Evolutionary conservation across 345 rosid species (phyloP).

Genomic region (Eucalyptus cladocalyx): DNA sequence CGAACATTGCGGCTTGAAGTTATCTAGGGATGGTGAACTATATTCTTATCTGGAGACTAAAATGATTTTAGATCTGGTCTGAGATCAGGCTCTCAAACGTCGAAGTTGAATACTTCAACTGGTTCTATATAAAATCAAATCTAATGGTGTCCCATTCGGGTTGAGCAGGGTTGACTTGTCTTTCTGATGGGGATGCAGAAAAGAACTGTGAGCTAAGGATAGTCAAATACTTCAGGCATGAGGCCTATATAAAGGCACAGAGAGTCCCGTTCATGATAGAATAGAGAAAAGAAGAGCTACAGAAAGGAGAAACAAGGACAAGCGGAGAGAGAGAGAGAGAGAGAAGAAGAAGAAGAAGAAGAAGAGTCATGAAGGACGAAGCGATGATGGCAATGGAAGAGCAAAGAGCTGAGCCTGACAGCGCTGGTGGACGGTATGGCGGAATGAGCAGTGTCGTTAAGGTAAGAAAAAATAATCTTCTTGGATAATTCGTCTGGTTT

Average conservation of each 20-base stretch:
- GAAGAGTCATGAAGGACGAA: conserved; percentile 8
- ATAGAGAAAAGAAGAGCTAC: not conserved
- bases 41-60: not conserved
- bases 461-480: not conserved
- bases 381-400: conserved; percentile 1
- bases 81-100: not conserved
- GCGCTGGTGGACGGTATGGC: not conserved
- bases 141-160: not conserved
- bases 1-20: conserved; percentile 15
- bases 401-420: not conserved
- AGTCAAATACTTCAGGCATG: not conserved
- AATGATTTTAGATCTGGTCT: not conserved
- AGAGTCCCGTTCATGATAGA: not conserved
- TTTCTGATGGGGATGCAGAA: not conserved
- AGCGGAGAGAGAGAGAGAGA: not conserved
- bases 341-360: not conserved
- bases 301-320: not conserved
- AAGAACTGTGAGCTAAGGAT: not conserved
- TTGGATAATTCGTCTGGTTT: not conserved
- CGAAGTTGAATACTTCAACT: conserved; percentile 27
- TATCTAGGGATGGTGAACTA: not conserved
- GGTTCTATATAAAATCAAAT: not conserved
- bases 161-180: not conserved
- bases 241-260: not conserved
- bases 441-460: not conserved